phyloP scores from a whole-genome alignment of 441 rosid species.

The Melastoma candidum region DNA sequence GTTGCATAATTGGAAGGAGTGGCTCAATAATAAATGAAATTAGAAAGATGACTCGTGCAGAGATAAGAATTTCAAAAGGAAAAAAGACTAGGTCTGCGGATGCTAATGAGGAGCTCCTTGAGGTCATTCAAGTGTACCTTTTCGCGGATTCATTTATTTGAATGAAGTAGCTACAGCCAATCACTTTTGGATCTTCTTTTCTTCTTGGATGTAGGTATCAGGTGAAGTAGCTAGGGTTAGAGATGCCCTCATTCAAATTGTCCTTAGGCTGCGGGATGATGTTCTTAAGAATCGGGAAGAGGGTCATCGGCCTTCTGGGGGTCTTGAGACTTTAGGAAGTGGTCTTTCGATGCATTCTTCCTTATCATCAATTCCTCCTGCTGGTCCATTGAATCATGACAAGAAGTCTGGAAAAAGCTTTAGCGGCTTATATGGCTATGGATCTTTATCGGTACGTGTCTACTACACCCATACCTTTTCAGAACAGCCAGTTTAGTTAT shows the following conservation, averaged over 20 bases:
- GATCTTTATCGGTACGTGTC: constrained; percentile 54
- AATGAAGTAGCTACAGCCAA: background rate
- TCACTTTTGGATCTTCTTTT: background rate
- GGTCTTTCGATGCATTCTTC: constrained; percentile 52
- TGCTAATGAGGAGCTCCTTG: constrained; percentile 69
- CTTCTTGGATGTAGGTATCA: constrained; percentile 30
- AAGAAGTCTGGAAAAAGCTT: constrained; percentile 65
- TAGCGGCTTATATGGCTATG: constrained; percentile 64
- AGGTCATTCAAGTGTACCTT: constrained; percentile 35
- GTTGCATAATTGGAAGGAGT: constrained; percentile 88
- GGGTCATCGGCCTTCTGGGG: constrained; percentile 36
- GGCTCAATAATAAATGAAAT: constrained; percentile 90
- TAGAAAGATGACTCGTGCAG: constrained; percentile 70
- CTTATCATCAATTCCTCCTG: constrained; percentile 59
- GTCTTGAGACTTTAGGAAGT: constrained; percentile 47
- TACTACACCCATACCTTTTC: too few relatives aligned
- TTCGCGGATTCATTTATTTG: background rate
- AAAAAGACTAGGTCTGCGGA: constrained; percentile 64
- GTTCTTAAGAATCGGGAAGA: constrained; percentile 56
- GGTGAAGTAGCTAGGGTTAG: constrained; percentile 73
- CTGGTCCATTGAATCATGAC: constrained; percentile 61
- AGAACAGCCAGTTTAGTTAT: too few relatives aligned
- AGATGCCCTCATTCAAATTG: constrained; percentile 88
- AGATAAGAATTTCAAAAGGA: constrained; percentile 71
- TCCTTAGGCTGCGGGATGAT: constrained; percentile 89